These are phyloP conservation scores for Grosmannia huntii DNA, from an alignment of 2,329 filamentous ascomycete species.

Conservation along the genomic window DNA sequence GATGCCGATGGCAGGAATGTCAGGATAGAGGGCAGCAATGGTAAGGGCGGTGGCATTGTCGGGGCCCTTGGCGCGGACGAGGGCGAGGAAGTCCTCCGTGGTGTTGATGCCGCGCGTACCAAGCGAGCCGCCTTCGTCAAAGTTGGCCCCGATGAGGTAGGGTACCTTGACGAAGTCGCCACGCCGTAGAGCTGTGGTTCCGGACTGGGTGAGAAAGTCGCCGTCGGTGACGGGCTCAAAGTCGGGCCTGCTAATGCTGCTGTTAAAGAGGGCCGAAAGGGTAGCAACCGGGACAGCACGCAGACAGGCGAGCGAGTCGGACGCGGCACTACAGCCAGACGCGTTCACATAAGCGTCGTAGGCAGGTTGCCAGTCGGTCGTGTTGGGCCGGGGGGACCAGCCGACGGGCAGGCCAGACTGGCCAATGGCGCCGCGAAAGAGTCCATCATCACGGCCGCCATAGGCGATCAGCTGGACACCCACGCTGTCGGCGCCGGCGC, in stretches of 20 bases:
- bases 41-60: background rate
- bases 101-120: conserved; percentile 48
- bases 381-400: conserved; percentile 11
- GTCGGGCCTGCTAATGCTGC: conserved; percentile 11
- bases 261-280: conserved; percentile 13
- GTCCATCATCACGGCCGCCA: conserved; percentile 33
- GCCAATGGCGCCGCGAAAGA: conserved; percentile 40
- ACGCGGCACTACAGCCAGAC: background rate
- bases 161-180: conserved; percentile 52
- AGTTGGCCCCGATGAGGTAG: conserved; percentile 48
- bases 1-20: conserved; percentile 32
- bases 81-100: conserved; percentile 32
- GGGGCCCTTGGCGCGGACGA: background rate
- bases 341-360: conserved; percentile 11
- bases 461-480: conserved; percentile 38
- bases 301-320: conserved; percentile 16
- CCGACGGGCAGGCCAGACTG: conserved; percentile 7
- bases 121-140: conserved; percentile 50
- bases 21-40: conserved; percentile 18
- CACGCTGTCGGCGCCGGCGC: conserved; percentile 36
- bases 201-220: conserved; percentile 29
- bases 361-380: conserved; percentile 10
- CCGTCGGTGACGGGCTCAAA: conserved; percentile 22
- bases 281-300: conserved; percentile 18
- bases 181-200: conserved; percentile 34